Percentiles rank a stretch among this genome's conserved stretches.
Conservation (phyloP, 2,329 filamentous ascomycete genomes). For the Monosporascus sp. region DNA sequence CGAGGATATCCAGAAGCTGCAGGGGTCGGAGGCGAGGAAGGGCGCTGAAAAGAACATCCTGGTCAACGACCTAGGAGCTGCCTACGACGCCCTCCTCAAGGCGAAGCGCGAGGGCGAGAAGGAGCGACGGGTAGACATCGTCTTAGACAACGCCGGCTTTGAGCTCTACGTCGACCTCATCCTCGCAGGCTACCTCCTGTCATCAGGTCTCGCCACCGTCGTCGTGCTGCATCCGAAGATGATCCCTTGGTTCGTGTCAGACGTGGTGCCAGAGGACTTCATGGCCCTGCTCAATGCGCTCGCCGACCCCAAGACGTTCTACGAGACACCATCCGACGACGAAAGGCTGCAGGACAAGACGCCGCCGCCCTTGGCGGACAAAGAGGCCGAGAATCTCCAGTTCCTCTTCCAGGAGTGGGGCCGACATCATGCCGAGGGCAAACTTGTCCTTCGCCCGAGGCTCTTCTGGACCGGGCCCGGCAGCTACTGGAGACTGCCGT, state of each 20-base stretch:
- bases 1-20: conserved; percentile 94
- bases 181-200: conserved; percentile 82
- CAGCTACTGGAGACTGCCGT: conserved; percentile 82
- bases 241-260: conserved; percentile 97
- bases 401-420: conserved; percentile 84
- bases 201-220: conserved; percentile 76
- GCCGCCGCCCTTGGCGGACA: conserved; percentile 57
- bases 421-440: conserved; percentile 72
- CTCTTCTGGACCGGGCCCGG: conserved; percentile 86
- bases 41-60: conserved; percentile 87
- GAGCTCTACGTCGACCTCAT: conserved; percentile 95
- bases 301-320: conserved; percentile 73
- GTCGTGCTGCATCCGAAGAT: conserved; percentile 89
- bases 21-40: conserved; percentile 83
- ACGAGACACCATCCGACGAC: conserved; percentile 68
- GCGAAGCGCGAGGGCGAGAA: conserved; percentile 58
- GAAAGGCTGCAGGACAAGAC: conserved; percentile 50
- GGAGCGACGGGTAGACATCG: conserved; percentile 81
- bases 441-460: conserved; percentile 78
- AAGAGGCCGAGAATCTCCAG: conserved; percentile 60
- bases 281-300: conserved; percentile 74
- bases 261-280: conserved; percentile 86
- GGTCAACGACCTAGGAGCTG: conserved; percentile 72
- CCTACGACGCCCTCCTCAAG: conserved; percentile 63
- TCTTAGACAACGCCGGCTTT: conserved; percentile 95